A percentile compares a stretch with the other conserved stretches of the same genome.
Conservation (phyloP, 164 flowering plant genomes). For the Piper betle region DNA sequence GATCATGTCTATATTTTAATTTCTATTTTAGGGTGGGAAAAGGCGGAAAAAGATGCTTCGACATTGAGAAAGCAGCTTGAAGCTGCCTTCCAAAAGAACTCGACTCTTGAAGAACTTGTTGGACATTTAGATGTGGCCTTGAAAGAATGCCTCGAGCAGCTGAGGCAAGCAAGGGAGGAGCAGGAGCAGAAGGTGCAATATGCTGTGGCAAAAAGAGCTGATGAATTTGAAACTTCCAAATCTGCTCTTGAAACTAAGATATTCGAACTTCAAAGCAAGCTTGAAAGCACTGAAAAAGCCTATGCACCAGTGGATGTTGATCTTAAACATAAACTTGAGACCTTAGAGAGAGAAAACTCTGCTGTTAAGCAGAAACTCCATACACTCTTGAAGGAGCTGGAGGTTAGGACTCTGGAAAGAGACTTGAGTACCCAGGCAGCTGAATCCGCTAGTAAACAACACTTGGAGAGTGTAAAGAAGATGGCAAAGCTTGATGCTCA, state of each 20-base stretch:
- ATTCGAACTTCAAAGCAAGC: constrained; percentile 34
- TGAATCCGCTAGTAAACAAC: constrained; percentile 81
- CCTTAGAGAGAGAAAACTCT: constrained; percentile 48
- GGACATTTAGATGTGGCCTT: constrained; percentile 48
- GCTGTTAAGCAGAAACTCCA: constrained; percentile 41
- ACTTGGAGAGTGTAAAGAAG: constrained; percentile 72
- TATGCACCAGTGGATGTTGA: constrained; percentile 18
- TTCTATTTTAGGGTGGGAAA: constrained; percentile 71
- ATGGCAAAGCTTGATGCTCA: constrained; percentile 81
- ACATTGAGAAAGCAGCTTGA: constrained; percentile 62
- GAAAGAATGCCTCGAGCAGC: constrained; percentile 49
- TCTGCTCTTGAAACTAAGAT: constrained; percentile 47
- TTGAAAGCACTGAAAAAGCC: constrained; percentile 27
- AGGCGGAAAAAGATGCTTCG: constrained; percentile 70
- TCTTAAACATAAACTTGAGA: constrained; percentile 27
- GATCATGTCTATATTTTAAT: background rate
- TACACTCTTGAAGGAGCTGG: constrained; percentile 45
- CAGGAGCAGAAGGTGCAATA: constrained; percentile 38
- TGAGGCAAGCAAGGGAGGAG: constrained; percentile 43
- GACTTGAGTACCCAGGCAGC: constrained; percentile 88
- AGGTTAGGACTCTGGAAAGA: constrained; percentile 63
- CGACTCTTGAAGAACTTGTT: constrained; percentile 52
- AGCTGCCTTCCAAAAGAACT: constrained; percentile 37
- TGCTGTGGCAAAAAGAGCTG: constrained; percentile 29
- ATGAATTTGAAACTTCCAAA: constrained; percentile 47